Evolutionary conservation across 129 eudicot species (phyloP).

Genomic region (Saposhnikovia divaricata): DNA sequence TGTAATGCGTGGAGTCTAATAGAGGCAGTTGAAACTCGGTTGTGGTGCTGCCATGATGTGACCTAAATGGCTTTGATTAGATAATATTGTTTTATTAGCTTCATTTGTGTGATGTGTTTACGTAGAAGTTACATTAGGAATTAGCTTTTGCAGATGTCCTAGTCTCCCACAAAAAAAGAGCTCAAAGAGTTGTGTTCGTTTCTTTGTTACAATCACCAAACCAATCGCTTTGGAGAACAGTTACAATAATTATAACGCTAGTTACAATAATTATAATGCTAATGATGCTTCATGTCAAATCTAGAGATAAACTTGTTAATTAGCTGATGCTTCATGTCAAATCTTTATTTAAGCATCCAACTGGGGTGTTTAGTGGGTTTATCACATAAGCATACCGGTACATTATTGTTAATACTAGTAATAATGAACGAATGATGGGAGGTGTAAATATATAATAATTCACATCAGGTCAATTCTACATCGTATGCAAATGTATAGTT

Average conservation of each 20-base stretch:
- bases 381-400: background rate
- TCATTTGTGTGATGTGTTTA: too few species aligned
- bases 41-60: background rate
- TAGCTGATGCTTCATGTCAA: background rate
- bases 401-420: too few species aligned
- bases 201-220: background rate
- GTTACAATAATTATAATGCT: too few species aligned
- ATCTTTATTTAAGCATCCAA: background rate
- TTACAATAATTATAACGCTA: too few species aligned
- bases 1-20: too few species aligned
- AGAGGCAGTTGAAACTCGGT: background rate
- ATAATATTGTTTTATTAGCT: too few species aligned
- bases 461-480: background rate
- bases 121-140: background rate
- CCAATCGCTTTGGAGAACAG: background rate
- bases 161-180: background rate
- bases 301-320: background rate
- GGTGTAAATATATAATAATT: background rate
- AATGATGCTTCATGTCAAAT: too few species aligned
- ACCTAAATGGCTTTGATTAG: too few species aligned
- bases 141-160: background rate
- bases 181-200: background rate
- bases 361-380: background rate
- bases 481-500: too few species aligned
- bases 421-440: background rate